These are phyloP conservation scores for Crithidia brevicula DNA, from an alignment of 208 protist species.

Conservation along the genomic window DNA sequence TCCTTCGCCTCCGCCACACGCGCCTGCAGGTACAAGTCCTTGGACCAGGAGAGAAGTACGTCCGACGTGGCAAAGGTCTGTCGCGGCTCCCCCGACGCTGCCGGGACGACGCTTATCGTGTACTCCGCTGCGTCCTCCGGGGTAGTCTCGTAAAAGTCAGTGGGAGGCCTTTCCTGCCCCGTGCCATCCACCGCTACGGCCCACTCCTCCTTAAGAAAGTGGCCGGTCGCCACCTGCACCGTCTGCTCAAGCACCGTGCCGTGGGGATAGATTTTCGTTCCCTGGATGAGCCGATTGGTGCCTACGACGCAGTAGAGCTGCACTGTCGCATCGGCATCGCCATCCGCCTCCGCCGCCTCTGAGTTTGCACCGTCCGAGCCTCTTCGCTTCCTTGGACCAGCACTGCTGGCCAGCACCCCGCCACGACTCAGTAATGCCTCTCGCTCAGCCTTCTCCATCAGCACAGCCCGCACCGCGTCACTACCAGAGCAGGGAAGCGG, in stretches of 20 bases:
- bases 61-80: slow-evolving; percentile 12
- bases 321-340: neutral
- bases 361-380: too few species aligned
- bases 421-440: slow-evolving; percentile 1
- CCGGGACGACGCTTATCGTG: neutral
- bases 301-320: slow-evolving; percentile 11
- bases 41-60: slow-evolving; percentile 34
- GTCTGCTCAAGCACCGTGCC: slow-evolving; percentile 23
- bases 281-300: slow-evolving; percentile 9
- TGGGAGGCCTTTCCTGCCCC: slow-evolving; percentile 5
- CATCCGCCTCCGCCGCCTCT: neutral
- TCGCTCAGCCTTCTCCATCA: neutral
- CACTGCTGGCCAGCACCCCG: neutral
- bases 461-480: neutral
- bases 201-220: slow-evolving; percentile 8
- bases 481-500: neutral
- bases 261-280: neutral
- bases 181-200: slow-evolving; percentile 13
- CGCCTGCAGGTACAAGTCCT: slow-evolving; percentile 23
- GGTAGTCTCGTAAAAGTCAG: neutral
- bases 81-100: neutral
- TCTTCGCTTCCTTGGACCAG: too few species aligned
- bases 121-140: slow-evolving; percentile 3
- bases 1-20: slow-evolving; percentile 8
- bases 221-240: slow-evolving; percentile 14